A percentile compares a stretch with the other conserved stretches of the same genome.
Conservation (phyloP, 73 alveolate species). For the Paramecium pentaurelia region DNA sequence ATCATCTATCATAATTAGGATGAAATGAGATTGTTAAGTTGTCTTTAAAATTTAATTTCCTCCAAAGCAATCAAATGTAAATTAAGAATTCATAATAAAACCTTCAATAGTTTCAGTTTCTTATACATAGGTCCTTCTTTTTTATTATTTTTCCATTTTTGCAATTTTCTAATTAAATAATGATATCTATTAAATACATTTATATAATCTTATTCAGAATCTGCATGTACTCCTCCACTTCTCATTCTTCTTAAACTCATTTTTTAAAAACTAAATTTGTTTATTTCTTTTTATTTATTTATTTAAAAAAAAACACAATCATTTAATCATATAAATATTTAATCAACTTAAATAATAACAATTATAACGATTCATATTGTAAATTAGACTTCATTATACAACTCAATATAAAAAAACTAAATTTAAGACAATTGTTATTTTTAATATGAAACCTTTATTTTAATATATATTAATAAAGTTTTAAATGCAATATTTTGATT, state of each 20-base stretch:
- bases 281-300: not conserved
- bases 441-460: too few species aligned
- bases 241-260: slow-evolving; percentile 16
- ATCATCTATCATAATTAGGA: not conserved
- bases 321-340: not conserved
- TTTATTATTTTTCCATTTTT: not conserved
- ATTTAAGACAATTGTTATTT: not conserved
- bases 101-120: not conserved
- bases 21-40: not conserved
- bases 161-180: not conserved
- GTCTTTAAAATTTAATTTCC: not conserved
- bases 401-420: not conserved
- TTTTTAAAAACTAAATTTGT: not conserved
- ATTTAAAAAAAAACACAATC: not conserved
- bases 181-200: not conserved
- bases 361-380: not conserved
- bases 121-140: not conserved
- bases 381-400: not conserved
- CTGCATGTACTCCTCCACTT: slow-evolving; percentile 36
- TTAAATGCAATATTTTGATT: too few species aligned
- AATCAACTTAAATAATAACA: not conserved
- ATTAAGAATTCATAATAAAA: not conserved
- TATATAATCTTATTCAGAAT: not conserved
- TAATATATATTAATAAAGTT: too few species aligned
- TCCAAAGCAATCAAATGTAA: not conserved